Base-by-base conservation (phyloP, 2,329 filamentous ascomycete species). In the Cladosporium sp. region DNA sequence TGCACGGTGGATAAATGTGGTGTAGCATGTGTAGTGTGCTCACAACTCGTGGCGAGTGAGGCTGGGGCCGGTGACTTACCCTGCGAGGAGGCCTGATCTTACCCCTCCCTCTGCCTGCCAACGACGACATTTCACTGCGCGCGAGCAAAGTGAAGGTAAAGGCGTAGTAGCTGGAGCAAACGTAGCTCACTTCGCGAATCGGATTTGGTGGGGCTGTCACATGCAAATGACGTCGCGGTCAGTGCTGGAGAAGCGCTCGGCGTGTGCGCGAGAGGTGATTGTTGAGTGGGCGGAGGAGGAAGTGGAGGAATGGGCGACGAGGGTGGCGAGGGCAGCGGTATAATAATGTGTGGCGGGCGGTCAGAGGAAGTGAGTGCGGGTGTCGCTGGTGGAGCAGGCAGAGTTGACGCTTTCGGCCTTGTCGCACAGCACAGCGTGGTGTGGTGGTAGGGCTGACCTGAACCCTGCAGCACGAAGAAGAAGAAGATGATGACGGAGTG, bases 61-160 rank as follows among this genome's bases (percentile, higher is more conserved):
- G 31, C 23, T 40, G 35, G 16, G 14, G 14, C n/a, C 2, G 53
- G 5, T 12, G 56, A 84, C 87, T 76, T 82, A 91, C 89, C 78
- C 86, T 83, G 75, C 88, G 82, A 40, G 89, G 89, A 65, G 89
- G 85, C 62, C 88, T 81, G 67, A 92, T 91, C 75, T 88, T 90
- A 53, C 84, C 81, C 68, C 84, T 81, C 58, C 84, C 84, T 75
- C 85, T 81, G 67, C 80, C 80, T 74, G 85, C 81, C 68, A 83
- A 78, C 82, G 85, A 73, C 53, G 73, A 69, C 63, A 65, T 65
- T 29, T 56, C 55, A 33, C 55, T 21, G 60, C 26, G 50, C 23
- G 31, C 31, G n/a, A 28, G 55, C 44, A 33, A 12, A 44, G 52
- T 12, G 28, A n/a, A 29, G 12, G 57, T 21, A 11, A 31, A 29